phyloP scores from a whole-genome alignment of 2,329 filamentous ascomycete species.

The Fusarium penzigii region DNA sequence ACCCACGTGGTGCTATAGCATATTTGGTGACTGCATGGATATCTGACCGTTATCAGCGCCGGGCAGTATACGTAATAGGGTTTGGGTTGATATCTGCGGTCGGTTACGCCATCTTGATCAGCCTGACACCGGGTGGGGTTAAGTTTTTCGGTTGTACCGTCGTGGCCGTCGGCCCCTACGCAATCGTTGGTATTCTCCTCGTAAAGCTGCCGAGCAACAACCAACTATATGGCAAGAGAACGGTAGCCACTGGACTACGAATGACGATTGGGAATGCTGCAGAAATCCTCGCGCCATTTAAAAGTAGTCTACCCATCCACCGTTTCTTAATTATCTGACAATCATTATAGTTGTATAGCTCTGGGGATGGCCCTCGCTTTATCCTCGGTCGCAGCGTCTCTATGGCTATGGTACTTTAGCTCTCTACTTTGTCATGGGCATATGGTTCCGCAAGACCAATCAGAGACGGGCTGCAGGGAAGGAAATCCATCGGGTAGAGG shows the following conservation, averaged over 20 bases:
- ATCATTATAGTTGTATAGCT: no score
- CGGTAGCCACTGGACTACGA: constrained; percentile 8
- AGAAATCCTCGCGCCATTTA: constrained; percentile 9
- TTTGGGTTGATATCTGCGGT: no score
- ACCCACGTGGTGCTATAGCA: constrained; percentile 57
- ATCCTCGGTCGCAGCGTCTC: no score
- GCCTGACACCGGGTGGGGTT: constrained; percentile 45
- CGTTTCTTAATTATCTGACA: no score
- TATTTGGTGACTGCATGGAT: constrained; percentile 57
- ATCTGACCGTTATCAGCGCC: constrained; percentile 57
- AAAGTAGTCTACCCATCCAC: constrained; percentile 5
- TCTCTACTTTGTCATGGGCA: no score
- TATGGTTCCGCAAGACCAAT: no score
- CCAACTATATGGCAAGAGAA: constrained; percentile 11
- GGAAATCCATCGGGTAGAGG: no score
- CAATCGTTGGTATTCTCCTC: constrained; percentile 6
- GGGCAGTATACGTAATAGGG: constrained; percentile 55
- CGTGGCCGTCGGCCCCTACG: constrained; percentile 7
- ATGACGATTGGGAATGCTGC: constrained; percentile 10
- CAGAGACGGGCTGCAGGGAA: no score
- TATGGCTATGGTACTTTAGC: no score
- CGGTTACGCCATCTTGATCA: constrained; percentile 61
- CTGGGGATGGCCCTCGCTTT: no score
- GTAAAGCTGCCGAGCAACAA: constrained; percentile 11
- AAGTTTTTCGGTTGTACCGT: no score